Percentiles rank a stretch among this genome's conserved stretches.
Conservation (phyloP, 306 rosid genomes). For the Purshia tridentata region DNA sequence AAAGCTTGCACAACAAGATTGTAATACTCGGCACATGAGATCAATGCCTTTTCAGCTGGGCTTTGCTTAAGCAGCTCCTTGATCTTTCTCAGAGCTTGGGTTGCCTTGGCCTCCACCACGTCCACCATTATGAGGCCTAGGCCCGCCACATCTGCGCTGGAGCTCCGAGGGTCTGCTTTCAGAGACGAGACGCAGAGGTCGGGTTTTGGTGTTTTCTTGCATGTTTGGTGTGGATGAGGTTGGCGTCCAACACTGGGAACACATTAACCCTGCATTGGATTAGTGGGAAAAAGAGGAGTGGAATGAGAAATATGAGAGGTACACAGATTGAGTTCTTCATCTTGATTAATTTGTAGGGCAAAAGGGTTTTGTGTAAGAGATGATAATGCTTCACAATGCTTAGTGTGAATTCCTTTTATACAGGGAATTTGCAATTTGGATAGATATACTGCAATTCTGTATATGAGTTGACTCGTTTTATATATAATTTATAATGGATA, state of each 20-base stretch:
- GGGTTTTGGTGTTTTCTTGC: slow-evolving; percentile 43
- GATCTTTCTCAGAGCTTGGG: slow-evolving; percentile 6
- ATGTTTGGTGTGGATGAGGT: slow-evolving; percentile 37
- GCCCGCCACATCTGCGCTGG: slow-evolving; percentile 24
- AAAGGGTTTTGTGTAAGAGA: no score
- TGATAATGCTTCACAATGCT: no score
- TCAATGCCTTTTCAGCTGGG: background rate
- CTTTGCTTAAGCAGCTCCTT: slow-evolving; percentile 8
- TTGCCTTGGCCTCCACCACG: slow-evolving; percentile 19
- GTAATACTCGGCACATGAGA: slow-evolving; percentile 23
- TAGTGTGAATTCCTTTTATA: no score
- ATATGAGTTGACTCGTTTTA: no score
- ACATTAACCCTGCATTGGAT: background rate
- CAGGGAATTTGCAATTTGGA: no score
- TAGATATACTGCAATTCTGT: no score
- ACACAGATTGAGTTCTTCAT: background rate
- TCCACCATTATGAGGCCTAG: slow-evolving; percentile 37
- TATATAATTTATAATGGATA: no score
- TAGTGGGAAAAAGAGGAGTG: background rate
- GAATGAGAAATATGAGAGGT: background rate
- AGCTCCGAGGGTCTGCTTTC: slow-evolving; percentile 33
- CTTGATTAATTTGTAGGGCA: no score
- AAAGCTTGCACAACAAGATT: slow-evolving; percentile 29
- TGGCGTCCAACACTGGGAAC: background rate
- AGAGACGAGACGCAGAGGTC: slow-evolving; percentile 36